phyloP scores from a whole-genome alignment of 1,284 basidiomycete species.

The Amylostereum areolatum region DNA sequence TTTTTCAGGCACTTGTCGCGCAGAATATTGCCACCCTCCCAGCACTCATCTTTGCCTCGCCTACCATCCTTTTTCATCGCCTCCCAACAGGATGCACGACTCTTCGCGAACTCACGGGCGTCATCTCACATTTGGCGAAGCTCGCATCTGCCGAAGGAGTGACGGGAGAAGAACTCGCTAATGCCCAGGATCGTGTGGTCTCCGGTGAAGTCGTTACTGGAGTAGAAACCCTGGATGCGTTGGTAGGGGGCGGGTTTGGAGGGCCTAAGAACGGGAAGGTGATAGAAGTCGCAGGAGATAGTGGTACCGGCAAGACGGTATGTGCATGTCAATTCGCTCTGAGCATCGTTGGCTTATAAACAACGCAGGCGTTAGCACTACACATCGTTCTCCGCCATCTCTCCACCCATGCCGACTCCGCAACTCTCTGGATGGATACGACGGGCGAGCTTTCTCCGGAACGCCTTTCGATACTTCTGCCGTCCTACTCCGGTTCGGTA shows the following conservation, averaged over 20 bases:
- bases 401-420: slow-evolving; percentile 25
- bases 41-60: slow-evolving; percentile 50
- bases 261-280: slow-evolving; percentile 31
- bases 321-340: slow-evolving; percentile 16
- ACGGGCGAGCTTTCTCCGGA: slow-evolving; percentile 58
- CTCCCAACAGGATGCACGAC: slow-evolving; percentile 42
- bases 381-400: slow-evolving; percentile 54
- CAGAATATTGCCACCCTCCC: slow-evolving; percentile 49
- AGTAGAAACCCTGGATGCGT: slow-evolving; percentile 39
- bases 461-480: slow-evolving; percentile 34
- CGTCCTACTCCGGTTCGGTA: slow-evolving; percentile 30
- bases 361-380: slow-evolving; percentile 45
- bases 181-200: no score
- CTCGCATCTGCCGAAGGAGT: no score
- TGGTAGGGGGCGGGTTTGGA: slow-evolving; percentile 41
- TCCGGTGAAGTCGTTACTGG: no score
- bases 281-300: slow-evolving; percentile 61
- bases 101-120: slow-evolving; percentile 38
- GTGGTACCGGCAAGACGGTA: slow-evolving; percentile 61
- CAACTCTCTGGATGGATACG: slow-evolving; percentile 65
- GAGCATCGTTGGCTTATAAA: background rate
- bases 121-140: background rate
- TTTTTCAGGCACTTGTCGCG: slow-evolving; percentile 28
- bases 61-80: slow-evolving; percentile 40
- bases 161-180: no score